Evolutionary conservation across 768 basidiomycete genomes (phyloP).

Genomic region (Infundibulicybe gibba): DNA sequence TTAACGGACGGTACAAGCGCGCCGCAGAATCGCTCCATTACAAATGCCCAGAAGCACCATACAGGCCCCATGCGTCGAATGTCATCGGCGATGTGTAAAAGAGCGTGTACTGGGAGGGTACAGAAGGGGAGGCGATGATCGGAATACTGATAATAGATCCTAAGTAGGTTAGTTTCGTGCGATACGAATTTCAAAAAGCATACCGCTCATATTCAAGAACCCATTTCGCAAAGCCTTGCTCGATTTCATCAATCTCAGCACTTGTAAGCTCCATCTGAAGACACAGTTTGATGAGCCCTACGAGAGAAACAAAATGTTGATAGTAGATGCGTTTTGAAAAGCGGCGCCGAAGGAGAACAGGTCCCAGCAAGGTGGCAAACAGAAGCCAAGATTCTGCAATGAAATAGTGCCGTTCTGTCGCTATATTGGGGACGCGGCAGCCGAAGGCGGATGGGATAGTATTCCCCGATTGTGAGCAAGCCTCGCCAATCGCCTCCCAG

Average conservation of each 20-base stretch:
- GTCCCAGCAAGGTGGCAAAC: conserved; percentile 19
- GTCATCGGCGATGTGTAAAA: conserved; percentile 28
- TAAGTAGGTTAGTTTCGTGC: conserved; percentile 2
- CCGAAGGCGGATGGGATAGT: conserved; percentile 25
- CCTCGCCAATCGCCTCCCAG: conserved; percentile 33
- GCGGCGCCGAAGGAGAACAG: conserved; percentile 9
- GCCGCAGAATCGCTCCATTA: conserved; percentile 35
- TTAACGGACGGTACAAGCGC: conserved; percentile 18
- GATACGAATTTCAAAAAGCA: conserved; percentile 1
- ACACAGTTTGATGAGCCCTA: conserved; percentile 26
- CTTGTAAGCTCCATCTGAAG: conserved; percentile 23
- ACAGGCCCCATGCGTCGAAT: conserved; percentile 30
- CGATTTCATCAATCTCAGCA: conserved; percentile 13
- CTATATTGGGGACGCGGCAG: conserved; percentile 19
- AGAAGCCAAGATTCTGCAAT: conserved; percentile 17
- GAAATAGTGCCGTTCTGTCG: conserved; percentile 13
- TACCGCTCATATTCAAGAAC: conserved; percentile 26
- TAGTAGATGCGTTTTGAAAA: conserved; percentile 27
- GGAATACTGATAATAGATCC: conserved; percentile 23
- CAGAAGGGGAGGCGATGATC: conserved; percentile 19
- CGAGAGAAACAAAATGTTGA: conserved; percentile 31
- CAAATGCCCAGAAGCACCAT: conserved; percentile 34
- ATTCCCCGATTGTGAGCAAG: conserved; percentile 20
- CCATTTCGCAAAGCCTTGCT: conserved; percentile 22
- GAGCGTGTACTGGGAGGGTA: conserved; percentile 25